Evolutionary conservation across 345 rosid species (phyloP), one percentile per base, ranked within the genome.

Genomic region (Aquilaria yunnanensis): DNA sequence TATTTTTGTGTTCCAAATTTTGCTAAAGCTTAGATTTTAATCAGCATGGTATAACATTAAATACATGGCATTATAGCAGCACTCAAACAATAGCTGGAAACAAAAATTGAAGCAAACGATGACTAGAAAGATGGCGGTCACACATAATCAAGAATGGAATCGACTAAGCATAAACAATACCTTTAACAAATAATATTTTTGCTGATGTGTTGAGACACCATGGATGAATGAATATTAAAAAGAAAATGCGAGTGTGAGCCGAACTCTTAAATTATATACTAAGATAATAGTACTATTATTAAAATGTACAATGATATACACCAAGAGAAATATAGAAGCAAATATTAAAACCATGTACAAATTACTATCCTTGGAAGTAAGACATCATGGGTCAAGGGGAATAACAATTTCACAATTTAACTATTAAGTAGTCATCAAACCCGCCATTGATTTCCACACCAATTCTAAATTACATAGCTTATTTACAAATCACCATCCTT

Each of bases 101-200:
- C 34, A 33, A 32, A 32, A 16, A 49, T 14, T 7, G 23, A 23
- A 23, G 23, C 23, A 23, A 23, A 62, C 12, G 53, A 63, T n/a
- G 47, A 37, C 14, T 53, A 9, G 12, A 9, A 51, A 59, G 23
- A 23, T 23, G 23, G 23, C 1, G 23, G 46, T 30, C 3, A 9
- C 5, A 31, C 5, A 34, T 30, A 9, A 53, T 7, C 31, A 12
- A 3, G 13, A 3, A 61, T 11, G 32, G 64, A 53, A 49, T 31
- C 7, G 33, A 32, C 12, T 23, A 12, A 9, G 23, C 48, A 8
- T 52, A 51, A 9, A 2, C 14, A 32, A 31, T 84, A 94, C 99
- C 99, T 94, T 94, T 71, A 94, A 71, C 63, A 94, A 73, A 78
- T 94, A 97, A 72, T 90, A 90, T 77, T 94, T 97, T 94, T 90